phyloP scores from a whole-genome alignment of 1,284 basidiomycete genomes.

The Heterobasidion irregulare region DNA sequence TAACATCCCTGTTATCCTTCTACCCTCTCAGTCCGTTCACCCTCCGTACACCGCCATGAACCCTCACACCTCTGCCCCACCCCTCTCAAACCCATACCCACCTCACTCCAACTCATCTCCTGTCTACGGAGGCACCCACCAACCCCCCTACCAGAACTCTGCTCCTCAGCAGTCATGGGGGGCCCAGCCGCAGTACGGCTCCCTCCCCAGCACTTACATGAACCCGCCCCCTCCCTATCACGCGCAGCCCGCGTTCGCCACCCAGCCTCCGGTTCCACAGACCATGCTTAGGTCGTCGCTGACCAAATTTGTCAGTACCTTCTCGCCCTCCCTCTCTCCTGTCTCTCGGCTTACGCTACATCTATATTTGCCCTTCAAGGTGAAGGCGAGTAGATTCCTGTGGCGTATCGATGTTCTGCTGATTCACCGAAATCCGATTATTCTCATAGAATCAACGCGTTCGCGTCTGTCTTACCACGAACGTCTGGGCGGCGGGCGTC shows the following conservation, averaged over 20 bases:
- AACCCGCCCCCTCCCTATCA: background rate
- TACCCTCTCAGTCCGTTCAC: background rate
- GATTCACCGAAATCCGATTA: background rate
- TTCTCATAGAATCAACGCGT: conserved; percentile 29
- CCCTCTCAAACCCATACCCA: background rate
- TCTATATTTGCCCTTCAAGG: background rate
- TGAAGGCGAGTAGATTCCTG: background rate
- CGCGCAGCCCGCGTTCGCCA: background rate
- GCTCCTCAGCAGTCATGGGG: background rate
- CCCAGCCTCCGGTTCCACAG: background rate
- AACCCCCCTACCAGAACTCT: background rate
- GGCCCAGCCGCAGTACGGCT: background rate
- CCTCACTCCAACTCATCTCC: background rate
- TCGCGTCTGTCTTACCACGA: conserved; percentile 26
- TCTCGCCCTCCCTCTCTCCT: background rate
- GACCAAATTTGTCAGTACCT: background rate
- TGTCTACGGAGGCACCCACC: background rate
- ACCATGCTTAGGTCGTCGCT: background rate
- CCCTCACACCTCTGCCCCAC: background rate
- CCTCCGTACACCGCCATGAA: background rate
- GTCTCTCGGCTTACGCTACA: background rate
- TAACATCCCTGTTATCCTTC: background rate
- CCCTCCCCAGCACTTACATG: background rate
- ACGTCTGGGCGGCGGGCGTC: conserved; percentile 24
- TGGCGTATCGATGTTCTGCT: conserved; percentile 1